phyloP scores from a whole-genome alignment of 2,329 filamentous ascomycete genomes.

The Lachnellula occidentalis region DNA sequence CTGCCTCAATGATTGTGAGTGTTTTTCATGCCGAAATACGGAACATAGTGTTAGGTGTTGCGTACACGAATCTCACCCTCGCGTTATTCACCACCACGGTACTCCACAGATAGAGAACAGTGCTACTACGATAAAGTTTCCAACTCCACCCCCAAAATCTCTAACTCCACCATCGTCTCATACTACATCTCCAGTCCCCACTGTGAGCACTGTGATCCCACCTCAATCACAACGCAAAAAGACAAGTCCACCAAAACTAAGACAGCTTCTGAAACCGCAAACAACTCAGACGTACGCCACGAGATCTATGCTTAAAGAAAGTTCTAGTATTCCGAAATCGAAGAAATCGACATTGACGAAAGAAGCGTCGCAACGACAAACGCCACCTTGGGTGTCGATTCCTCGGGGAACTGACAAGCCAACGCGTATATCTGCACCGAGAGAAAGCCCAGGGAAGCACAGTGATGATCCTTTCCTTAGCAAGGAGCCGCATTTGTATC shows the following conservation, averaged over 20 bases:
- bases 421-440: not conserved
- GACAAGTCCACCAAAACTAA: not conserved
- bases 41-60: conserved; percentile 26
- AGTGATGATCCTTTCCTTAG: not conserved
- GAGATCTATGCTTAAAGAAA: not conserved
- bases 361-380: not conserved
- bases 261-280: not conserved
- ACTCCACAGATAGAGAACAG: not conserved
- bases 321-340: not conserved
- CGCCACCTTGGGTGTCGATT: not conserved
- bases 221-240: not conserved
- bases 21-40: conserved; percentile 22
- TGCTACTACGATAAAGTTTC: not conserved
- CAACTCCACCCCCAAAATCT: not conserved
- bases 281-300: not conserved
- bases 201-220: not conserved
- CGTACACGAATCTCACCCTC: conserved; percentile 18
- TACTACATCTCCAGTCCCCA: not conserved
- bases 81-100: conserved; percentile 7
- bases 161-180: not conserved
- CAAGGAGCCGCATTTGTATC: not conserved
- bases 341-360: conserved; percentile 3
- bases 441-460: not conserved
- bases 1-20: conserved; percentile 26
- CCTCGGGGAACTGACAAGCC: not conserved